phyloP scores from a whole-genome alignment of 2,329 filamentous ascomycete genomes.

The Pseudogymnoascus sp. region DNA sequence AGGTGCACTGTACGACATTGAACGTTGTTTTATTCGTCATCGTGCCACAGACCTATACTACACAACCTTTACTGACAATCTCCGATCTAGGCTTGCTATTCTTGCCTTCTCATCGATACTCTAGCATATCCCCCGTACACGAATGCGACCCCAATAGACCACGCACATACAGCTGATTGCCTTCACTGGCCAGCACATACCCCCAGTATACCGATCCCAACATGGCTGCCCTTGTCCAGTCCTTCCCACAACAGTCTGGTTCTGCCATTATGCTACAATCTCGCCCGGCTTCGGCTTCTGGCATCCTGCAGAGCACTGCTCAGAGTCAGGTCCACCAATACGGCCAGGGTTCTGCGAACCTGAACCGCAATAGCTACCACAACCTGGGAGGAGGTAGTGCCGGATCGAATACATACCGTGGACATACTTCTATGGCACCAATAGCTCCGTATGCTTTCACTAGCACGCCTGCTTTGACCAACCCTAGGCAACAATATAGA shows the following conservation, averaged over 20 bases:
- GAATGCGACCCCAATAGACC: constrained; percentile 7
- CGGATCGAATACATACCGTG: constrained; percentile 45
- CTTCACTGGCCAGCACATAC: background rate
- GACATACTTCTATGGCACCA: constrained; percentile 42
- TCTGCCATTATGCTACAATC: constrained; percentile 71
- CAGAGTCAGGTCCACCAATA: constrained; percentile 38
- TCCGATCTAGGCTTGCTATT: constrained; percentile 5
- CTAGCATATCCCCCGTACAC: background rate
- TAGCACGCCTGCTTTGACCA: constrained; percentile 58
- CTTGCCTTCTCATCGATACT: constrained; percentile 6
- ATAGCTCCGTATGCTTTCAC: constrained; percentile 74
- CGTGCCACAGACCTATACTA: background rate
- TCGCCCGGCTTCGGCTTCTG: constrained; percentile 58
- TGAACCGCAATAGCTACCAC: constrained; percentile 45
- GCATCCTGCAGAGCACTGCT: constrained; percentile 34
- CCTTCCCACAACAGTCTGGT: constrained; percentile 67
- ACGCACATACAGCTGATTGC: background rate
- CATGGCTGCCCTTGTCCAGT: constrained; percentile 82
- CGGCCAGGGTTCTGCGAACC: constrained; percentile 33
- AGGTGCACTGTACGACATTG: constrained; percentile 5
- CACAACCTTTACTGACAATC: constrained; percentile 4
- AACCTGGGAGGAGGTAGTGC: constrained; percentile 42
- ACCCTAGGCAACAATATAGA: constrained; percentile 49
- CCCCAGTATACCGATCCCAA: constrained; percentile 31
- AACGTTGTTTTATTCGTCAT: constrained; percentile 8